A percentile compares a stretch with the other conserved stretches of the same genome.
Evolutionary conservation across 1,284 basidiomycete genomes (phyloP).

Genomic region (Cutaneotrichosporon sp.): DNA sequence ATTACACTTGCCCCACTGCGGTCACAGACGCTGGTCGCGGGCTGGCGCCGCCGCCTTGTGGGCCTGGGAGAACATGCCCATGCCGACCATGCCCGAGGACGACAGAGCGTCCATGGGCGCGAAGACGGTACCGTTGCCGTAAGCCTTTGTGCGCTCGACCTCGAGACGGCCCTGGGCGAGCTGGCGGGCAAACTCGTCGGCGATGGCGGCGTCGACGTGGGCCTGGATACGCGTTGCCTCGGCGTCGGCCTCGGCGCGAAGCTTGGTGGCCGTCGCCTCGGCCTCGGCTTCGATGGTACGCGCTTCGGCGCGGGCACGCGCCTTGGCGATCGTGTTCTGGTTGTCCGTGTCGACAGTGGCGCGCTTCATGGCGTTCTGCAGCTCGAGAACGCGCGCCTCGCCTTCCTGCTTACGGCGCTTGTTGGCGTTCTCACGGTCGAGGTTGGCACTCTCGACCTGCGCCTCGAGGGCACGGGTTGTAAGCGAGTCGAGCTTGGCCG

Average conservation of each 20-base stretch:
- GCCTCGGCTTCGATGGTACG: constrained; percentile 14
- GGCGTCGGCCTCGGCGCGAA: constrained; percentile 11
- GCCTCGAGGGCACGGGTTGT: constrained; percentile 16
- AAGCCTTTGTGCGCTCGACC: constrained; percentile 13
- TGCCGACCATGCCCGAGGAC: constrained; percentile 11
- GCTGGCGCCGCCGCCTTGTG: too few species aligned
- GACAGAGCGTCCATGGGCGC: constrained; percentile 14
- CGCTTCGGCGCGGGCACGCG: constrained; percentile 7
- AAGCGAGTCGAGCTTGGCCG: constrained; percentile 14
- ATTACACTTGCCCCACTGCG: too few species aligned
- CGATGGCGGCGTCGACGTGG: constrained; percentile 5
- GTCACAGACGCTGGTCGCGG: too few species aligned
- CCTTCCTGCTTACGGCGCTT: constrained; percentile 14
- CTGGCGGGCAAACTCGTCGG: constrained; percentile 14
- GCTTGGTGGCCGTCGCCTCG: constrained; percentile 9
- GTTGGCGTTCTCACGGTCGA: constrained; percentile 17
- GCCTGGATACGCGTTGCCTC: constrained; percentile 11
- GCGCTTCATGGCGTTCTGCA: constrained; percentile 14
- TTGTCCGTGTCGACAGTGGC: constrained; percentile 13
- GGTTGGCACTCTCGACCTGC: constrained; percentile 16
- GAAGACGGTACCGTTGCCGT: constrained; percentile 9
- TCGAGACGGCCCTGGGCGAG: constrained; percentile 15
- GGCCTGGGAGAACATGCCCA: constrained; percentile 2
- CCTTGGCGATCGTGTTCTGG: constrained; percentile 3
- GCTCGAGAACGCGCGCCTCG: constrained; percentile 15